phyloP scores from a whole-genome alignment of 2,329 filamentous ascomycete genomes.

The Epichloe sp. region DNA sequence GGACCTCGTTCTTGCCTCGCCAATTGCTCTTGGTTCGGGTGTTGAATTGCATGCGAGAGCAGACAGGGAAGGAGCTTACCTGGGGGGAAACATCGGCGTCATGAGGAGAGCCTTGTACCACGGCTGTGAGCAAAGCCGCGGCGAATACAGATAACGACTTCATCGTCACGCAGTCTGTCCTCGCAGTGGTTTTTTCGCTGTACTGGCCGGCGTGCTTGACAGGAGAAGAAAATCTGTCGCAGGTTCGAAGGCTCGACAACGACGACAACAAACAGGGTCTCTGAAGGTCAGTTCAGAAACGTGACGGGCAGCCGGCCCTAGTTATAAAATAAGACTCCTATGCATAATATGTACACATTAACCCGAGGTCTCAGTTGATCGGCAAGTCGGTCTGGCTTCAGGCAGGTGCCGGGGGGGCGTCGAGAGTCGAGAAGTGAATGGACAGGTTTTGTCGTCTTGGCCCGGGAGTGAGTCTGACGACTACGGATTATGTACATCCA shows the following conservation, averaged over 20 bases:
- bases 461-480: too few relatives aligned
- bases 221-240: neutral
- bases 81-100: neutral
- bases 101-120: slow-evolving; percentile 12
- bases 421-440: neutral
- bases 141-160: slow-evolving; percentile 20
- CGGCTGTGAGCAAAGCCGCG: slow-evolving; percentile 18
- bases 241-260: neutral
- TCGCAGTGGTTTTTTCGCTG: neutral
- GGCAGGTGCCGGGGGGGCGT: neutral
- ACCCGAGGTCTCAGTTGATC: neutral
- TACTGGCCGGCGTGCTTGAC: neutral
- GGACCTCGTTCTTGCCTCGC: too few relatives aligned
- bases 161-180: slow-evolving; percentile 13
- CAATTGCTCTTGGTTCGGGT: neutral
- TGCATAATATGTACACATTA: too few relatives aligned
- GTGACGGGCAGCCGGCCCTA: neutral
- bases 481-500: too few relatives aligned
- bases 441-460: too few relatives aligned
- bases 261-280: neutral
- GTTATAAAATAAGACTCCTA: neutral
- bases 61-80: slow-evolving; percentile 1
- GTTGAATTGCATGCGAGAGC: neutral
- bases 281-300: neutral
- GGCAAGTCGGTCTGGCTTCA: neutral